Base-by-base conservation (phyloP, 257 asterid species). In the Hygrophila difformis region DNA sequence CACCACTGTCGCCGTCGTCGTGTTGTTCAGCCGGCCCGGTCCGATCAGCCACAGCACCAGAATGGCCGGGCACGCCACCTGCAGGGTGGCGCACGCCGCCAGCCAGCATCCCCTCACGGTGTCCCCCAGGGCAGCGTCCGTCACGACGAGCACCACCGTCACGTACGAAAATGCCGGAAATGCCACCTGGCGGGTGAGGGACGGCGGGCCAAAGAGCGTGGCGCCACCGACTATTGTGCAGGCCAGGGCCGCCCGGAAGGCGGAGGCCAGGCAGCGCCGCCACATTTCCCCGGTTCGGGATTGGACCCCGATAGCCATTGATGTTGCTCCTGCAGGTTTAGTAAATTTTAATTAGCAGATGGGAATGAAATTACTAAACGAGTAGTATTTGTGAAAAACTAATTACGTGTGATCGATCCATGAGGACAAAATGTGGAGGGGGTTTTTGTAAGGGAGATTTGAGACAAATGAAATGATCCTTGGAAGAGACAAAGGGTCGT, bases 111-210 rank as follows among this genome's bases (percentile, higher is more conserved):
- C 84, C 13, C 66, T 45, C 14, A 79, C 6, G 5, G 78, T 41
- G 46, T 79, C 81, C 0, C 94, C 94, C 0, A 79, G 56, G 1
- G 74, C 45, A 8, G 91, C 81, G 7, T 76, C 87, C 3, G 76
- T 50, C 1, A 65, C 74, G 12, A 82, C 60, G 16, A 76, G 16
- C 12, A 76, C 38, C 1, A 76, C 65, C 0, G 84, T 79, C 1
- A 79, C 47, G 20, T 82, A 82, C 2, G 91, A 74, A 23, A 82
- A 79, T 1, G 91, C 72, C 1, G 76, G 59, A 43, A 68, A 82
- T 12, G 62, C 61, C 6, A 76, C 16, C 24, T 65, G 48, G 37
- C 5, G 12, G 2, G 44, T 53, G 6, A 76, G 48, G 0, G 44
- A 14, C 5, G 59, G 24, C 1, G 94, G 84, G 18, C 79, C 79